phyloP scores from a whole-genome alignment of 2,329 filamentous ascomycete genomes.

The Fusarium scirpi region DNA sequence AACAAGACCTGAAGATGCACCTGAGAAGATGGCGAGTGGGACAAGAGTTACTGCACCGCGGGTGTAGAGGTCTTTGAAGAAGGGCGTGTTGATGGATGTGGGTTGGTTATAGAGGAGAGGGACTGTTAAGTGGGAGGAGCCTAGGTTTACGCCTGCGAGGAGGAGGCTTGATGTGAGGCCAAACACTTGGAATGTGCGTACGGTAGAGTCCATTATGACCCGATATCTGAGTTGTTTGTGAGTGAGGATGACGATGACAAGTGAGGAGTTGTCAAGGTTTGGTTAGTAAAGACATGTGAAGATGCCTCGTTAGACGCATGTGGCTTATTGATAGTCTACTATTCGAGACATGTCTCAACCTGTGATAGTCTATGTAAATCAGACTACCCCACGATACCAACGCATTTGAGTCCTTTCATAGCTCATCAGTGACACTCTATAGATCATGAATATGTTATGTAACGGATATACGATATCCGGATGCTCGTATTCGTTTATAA shows the following conservation, averaged over 20 bases:
- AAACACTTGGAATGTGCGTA: slow-evolving; percentile 17
- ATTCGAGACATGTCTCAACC: background rate
- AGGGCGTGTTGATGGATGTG: slow-evolving; percentile 26
- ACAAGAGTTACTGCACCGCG: slow-evolving; percentile 27
- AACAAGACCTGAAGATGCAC: slow-evolving; percentile 23
- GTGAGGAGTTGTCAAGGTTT: background rate
- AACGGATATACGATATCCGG: background rate
- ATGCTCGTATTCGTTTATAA: slow-evolving; percentile 2
- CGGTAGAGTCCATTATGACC: slow-evolving; percentile 19
- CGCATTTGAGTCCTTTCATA: no score
- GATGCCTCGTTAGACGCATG: slow-evolving; percentile 22
- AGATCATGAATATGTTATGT: background rate
- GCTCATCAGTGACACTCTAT: background rate
- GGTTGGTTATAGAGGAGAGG: slow-evolving; percentile 34
- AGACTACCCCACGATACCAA: no score
- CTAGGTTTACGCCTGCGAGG: slow-evolving; percentile 31
- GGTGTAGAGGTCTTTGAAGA: slow-evolving; percentile 38
- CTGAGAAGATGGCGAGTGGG: slow-evolving; percentile 25
- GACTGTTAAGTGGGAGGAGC: slow-evolving; percentile 35
- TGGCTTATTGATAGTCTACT: slow-evolving; percentile 7
- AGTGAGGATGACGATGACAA: background rate
- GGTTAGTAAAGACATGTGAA: background rate
- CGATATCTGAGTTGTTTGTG: background rate
- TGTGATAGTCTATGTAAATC: background rate
- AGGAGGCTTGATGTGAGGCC: slow-evolving; percentile 35